Base-by-base conservation (phyloP, 768 basidiomycete species). In the Coprinopsis sp. region DNA sequence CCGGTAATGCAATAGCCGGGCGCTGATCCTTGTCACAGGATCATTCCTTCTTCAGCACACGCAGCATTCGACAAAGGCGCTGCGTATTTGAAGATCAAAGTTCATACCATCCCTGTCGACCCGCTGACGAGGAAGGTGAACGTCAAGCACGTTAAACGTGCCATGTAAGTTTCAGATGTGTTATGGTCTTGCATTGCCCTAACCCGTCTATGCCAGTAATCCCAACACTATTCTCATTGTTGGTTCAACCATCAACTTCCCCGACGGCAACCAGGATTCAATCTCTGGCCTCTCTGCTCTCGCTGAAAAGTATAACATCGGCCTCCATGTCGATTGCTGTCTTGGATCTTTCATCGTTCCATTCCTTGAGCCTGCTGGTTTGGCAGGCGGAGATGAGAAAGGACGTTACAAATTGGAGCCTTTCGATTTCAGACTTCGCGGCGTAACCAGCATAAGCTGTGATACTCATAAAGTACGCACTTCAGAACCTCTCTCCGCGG, bases 1-100 rank as follows among this genome's bases (percentile, higher is more conserved):
- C 28, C 6, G 10, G 8, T 31, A 44, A n/a, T n/a, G n/a, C n/a
- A n/a, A n/a, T n/a, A n/a, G n/a, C 18, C 10, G 8, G 30, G 4
- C 18, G 13, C 29, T 31, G 19, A 33, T 23, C 22, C 3, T 21
- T 28, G 14, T 5, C 46, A 2, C 43, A 95, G 93, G 71, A 73
- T 97, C 50, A 67, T 97, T 6, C 87, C 93, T 0, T 71, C 77
- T 1, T 85, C 89, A 0, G 92, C 87, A 0, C 95, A 97, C 58
- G 91, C 91, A 2, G 95, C 95, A 0, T 99, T 99, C 61, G 85
- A 92, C 70, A 99, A 99, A 63, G 93, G 86, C 3, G 84, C 81
- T 1, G 78, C 82, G 7, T 97, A 95, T 63, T 78, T 97, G 59
- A 79, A 81, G 12, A 80, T 99, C 70, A 97, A 96, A 70, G 72